These are phyloP conservation scores for Xylariomycetidae sp. DNA, from an alignment of 2,329 filamentous ascomycete species.

Conservation along the genomic window DNA sequence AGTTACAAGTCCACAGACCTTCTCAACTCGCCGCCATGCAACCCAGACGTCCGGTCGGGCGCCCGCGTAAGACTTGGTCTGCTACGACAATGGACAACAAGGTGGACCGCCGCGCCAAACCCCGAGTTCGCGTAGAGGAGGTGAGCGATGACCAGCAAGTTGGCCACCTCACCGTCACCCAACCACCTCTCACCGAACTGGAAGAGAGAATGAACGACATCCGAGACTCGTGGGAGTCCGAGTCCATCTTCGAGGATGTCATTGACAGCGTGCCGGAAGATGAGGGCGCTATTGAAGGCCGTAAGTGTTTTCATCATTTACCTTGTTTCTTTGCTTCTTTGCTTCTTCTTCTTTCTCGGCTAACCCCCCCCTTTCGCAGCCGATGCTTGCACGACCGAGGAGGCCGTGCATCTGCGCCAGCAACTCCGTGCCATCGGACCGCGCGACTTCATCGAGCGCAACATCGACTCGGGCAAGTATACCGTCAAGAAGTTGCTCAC, in stretches of 20 bases:
- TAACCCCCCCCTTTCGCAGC: constrained; percentile 11
- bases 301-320: constrained; percentile 10
- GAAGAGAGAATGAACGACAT: constrained; percentile 16
- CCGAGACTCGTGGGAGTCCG: constrained; percentile 34
- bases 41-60: constrained; percentile 12
- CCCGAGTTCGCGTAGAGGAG: constrained; percentile 6
- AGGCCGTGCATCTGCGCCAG: constrained; percentile 62
- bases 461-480: constrained; percentile 61
- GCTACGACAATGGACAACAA: background rate
- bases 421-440: constrained; percentile 73
- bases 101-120: background rate
- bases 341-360: background rate
- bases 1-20: too few relatives aligned
- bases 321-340: constrained; percentile 8
- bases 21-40: constrained; percentile 3
- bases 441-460: constrained; percentile 67
- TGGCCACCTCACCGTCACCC: constrained; percentile 11
- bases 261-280: constrained; percentile 37
- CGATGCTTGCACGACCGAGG: constrained; percentile 43
- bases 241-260: constrained; percentile 41
- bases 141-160: constrained; percentile 16
- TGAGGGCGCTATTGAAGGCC: constrained; percentile 32
- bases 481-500: constrained; percentile 79
- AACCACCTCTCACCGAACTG: constrained; percentile 11
- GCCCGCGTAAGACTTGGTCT: constrained; percentile 10